These are phyloP conservation scores for Epichloe baconii DNA, from an alignment of 2,329 filamentous ascomycete species.

Conservation along the genomic window DNA sequence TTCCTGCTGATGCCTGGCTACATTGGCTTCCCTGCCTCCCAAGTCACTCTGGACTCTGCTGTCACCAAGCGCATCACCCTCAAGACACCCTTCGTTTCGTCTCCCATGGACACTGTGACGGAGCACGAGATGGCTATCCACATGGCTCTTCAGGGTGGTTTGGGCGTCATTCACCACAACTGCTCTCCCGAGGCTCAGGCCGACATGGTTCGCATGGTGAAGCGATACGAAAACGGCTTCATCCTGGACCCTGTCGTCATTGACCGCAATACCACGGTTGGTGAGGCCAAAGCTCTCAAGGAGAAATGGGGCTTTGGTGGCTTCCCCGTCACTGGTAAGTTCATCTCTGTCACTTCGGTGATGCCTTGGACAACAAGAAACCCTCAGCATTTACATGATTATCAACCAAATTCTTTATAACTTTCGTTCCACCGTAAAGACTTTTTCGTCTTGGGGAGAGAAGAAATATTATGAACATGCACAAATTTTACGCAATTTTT, in stretches of 20 bases:
- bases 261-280: conserved; percentile 73
- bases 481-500: conserved; percentile 6
- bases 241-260: conserved; percentile 94
- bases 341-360: conserved; percentile 9
- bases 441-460: conserved; percentile 68
- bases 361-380: background rate
- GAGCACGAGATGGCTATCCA: conserved; percentile 99
- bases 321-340: conserved; percentile 95
- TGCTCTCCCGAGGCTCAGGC: conserved; percentile 95
- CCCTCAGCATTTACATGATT: conserved; percentile 50
- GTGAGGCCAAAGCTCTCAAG: conserved; percentile 82
- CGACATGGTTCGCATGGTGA: conserved; percentile 98
- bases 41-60: conserved; percentile 77
- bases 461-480: conserved; percentile 20
- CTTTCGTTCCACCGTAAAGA: conserved; percentile 99
- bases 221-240: conserved; percentile 98
- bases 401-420: conserved; percentile 66
- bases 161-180: conserved; percentile 98
- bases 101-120: conserved; percentile 98
- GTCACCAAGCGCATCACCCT: conserved; percentile 91
- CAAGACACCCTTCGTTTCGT: conserved; percentile 94
- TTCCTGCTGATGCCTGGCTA: conserved; percentile 94
- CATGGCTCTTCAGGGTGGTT: conserved; percentile 77
- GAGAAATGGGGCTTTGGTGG: conserved; percentile 98
- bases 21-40: conserved; percentile 91